Percentiles rank a stretch among this genome's conserved stretches.
phyloP scores from a whole-genome alignment of 139 green algal species.

The Volvox reticuliferus region DNA sequence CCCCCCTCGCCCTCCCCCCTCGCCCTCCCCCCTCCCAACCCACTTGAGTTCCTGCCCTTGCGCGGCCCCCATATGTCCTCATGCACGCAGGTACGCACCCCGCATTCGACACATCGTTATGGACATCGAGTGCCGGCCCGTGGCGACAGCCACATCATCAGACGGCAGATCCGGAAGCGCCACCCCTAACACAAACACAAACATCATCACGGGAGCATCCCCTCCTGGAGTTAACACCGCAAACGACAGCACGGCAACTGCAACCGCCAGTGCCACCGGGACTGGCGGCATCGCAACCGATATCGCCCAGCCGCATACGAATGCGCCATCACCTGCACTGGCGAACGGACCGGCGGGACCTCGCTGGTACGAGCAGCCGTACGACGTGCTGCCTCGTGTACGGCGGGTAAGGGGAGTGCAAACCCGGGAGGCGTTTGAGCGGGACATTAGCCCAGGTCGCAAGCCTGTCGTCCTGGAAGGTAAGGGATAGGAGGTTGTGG shows the following conservation, averaged over 20 bases:
- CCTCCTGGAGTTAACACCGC: no score
- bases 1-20: not conserved
- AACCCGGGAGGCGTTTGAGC: conserved; percentile 41
- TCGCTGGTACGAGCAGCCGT: not conserved
- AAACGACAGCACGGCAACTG: no score
- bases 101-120: conserved; percentile 81
- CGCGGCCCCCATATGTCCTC: not conserved
- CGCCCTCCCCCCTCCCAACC: not conserved
- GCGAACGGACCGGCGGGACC: no score
- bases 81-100: conserved; percentile 69
- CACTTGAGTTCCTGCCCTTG: no score
- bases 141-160: not conserved
- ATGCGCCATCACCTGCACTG: no score
- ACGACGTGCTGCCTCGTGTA: not conserved
- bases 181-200: not conserved
- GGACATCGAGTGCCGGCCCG: conserved; percentile 68
- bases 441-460: conserved; percentile 21
- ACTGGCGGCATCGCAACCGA: no score
- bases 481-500: not conserved
- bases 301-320: no score
- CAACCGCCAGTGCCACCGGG: no score
- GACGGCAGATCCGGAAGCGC: not conserved
- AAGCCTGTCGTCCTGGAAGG: conserved; percentile 55
- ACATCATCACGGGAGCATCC: not conserved
- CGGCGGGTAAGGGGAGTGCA: not conserved